These are phyloP conservation scores for Saccharum hybrid DNA, from an alignment of 202 grass and related monocot genomes.

Conservation along the genomic window DNA sequence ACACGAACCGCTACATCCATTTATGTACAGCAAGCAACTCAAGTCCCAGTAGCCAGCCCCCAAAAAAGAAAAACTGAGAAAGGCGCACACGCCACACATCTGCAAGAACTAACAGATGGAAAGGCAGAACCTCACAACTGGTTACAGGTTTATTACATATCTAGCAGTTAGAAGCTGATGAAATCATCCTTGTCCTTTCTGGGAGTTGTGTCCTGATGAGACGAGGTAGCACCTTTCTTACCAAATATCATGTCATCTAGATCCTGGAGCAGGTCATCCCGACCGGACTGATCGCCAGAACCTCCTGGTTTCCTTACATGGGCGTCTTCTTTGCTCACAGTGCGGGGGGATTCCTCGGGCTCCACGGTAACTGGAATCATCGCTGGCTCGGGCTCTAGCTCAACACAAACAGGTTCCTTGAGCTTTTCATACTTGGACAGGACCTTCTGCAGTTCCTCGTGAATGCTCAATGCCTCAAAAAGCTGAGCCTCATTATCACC, in stretches of 20 bases:
- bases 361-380: constrained; percentile 78
- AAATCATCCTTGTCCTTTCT: constrained; percentile 62
- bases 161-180: constrained; percentile 56
- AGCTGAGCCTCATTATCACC: constrained; percentile 70
- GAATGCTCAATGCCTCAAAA: constrained; percentile 79
- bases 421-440: constrained; percentile 74
- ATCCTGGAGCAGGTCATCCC: constrained; percentile 62
- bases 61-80: neutral
- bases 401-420: constrained; percentile 56
- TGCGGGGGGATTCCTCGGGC: constrained; percentile 60
- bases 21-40: constrained; percentile 45
- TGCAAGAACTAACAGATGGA: neutral
- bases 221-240: constrained; percentile 54
- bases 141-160: neutral
- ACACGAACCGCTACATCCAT: constrained; percentile 16
- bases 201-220: constrained; percentile 40
- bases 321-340: constrained; percentile 43
- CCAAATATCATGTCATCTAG: constrained; percentile 72
- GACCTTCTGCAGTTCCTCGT: constrained; percentile 81
- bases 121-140: constrained; percentile 19
- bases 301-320: constrained; percentile 41
- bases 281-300: constrained; percentile 30
- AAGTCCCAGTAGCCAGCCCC: constrained; percentile 12
- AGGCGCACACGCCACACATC: constrained; percentile 23
- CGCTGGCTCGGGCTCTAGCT: constrained; percentile 70